Percentiles rank a stretch among this genome's conserved stretches.
Evolutionary conservation across 768 basidiomycete species (phyloP).

Genomic region (Russula griseocarnosa): DNA sequence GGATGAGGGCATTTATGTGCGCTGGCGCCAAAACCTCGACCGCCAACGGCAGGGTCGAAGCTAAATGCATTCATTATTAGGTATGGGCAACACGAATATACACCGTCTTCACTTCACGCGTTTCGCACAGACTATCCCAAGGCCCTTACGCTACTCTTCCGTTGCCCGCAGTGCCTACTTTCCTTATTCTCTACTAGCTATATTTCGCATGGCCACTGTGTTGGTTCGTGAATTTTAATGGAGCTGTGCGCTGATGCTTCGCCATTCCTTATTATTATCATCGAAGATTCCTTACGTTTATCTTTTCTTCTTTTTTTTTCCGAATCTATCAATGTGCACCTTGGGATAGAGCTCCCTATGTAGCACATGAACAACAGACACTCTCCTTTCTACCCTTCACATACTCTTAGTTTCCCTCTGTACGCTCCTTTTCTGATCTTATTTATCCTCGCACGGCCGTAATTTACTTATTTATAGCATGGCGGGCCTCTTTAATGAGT

Average conservation of each 20-base stretch:
- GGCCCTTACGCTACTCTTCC: too few relatives aligned
- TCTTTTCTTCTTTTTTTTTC: neutral
- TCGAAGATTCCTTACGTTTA: neutral
- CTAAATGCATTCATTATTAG: neutral
- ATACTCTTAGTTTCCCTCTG: neutral
- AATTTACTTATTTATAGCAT: neutral
- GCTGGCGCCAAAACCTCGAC: slow-evolving; percentile 26
- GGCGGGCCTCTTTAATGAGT: neutral
- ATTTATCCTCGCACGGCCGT: neutral
- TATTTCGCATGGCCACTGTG: neutral
- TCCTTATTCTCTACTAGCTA: neutral
- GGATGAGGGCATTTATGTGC: slow-evolving; percentile 28
- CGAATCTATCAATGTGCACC: neutral
- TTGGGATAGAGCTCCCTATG: neutral
- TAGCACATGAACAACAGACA: neutral
- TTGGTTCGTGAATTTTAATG: neutral
- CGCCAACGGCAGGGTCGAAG: slow-evolving; percentile 3
- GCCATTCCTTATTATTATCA: neutral
- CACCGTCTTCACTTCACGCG: neutral
- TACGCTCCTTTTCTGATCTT: neutral
- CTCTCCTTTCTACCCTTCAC: neutral
- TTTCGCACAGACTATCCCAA: neutral
- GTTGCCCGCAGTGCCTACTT: neutral
- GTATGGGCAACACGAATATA: neutral
- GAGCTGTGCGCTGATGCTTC: neutral